phyloP scores from a whole-genome alignment of 805 yeast genomes.

The Martiniozyma abietophila region DNA sequence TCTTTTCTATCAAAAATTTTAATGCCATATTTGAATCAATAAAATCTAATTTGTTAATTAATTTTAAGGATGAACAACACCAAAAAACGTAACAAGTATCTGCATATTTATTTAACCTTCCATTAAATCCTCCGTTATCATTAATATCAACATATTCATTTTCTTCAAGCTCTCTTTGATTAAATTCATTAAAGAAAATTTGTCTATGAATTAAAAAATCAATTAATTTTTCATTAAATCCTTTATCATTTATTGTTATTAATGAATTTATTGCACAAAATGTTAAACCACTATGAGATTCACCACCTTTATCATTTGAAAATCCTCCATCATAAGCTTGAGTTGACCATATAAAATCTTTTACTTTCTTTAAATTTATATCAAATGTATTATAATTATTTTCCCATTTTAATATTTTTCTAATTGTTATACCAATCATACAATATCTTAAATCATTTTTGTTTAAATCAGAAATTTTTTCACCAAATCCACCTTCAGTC shows the following conservation, averaged over 20 bases:
- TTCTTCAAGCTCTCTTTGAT: constrained; percentile 19
- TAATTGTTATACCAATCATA: constrained; percentile 61
- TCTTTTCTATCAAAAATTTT: constrained; percentile 38
- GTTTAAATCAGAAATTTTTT: constrained; percentile 25
- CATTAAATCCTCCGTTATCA: constrained; percentile 77
- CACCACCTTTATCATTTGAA: constrained; percentile 39
- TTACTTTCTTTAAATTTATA: constrained; percentile 34
- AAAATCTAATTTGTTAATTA: constrained; percentile 28
- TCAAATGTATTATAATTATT: constrained; percentile 21
- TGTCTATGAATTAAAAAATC: constrained; percentile 64
- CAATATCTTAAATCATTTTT: constrained; percentile 67
- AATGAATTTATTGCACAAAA: constrained; percentile 73
- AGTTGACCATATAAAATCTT: constrained; percentile 28
- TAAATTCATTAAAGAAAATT: constrained; percentile 29
- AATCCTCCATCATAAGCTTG: constrained; percentile 62
- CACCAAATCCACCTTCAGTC: constrained; percentile 48
- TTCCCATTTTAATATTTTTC: constrained; percentile 34
- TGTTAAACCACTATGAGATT: constrained; percentile 81
- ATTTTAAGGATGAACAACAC: constrained; percentile 51
- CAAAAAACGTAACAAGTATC: constrained; percentile 90
- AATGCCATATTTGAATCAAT: constrained; percentile 29
- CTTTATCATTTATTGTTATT: constrained; percentile 28
- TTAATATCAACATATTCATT: constrained; percentile 30
- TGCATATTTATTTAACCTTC: constrained; percentile 72
- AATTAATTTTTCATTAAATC: constrained; percentile 28